Evolutionary conservation across 345 rosid genomes (phyloP), one percentile per base, ranked within the genome.

Genomic region (Arabidopsis suecica): DNA sequence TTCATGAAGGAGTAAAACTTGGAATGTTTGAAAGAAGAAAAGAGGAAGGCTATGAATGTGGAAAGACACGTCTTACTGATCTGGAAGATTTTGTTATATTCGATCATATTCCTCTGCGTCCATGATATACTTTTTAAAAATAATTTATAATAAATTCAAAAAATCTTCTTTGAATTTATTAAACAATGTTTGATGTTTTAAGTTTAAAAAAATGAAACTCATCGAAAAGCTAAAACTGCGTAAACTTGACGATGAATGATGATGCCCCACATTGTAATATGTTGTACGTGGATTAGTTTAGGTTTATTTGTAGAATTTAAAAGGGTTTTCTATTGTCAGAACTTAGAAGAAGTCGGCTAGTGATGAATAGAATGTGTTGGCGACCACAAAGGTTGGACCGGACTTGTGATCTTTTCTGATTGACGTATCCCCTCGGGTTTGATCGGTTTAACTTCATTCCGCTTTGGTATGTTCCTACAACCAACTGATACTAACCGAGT

Each of bases 1-100:
- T 45, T 65, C 41, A 67, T 74, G 59, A 58, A 58, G 36, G 5
- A 1, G 32, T 34, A n/a, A 44, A 73, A 60, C 5, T 5, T 34
- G 34, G 60, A 66, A 74, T 36, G 14, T 58, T 48, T 66, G 22
- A 66, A 58, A 7, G 7, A 25, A 9, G 25, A 0, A 49, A 59
- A 9, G 18, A 5, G 0, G 1, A 45, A 36, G 34, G n/a, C 10
- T 16, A 13, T 34, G 22, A 41, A 7, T 2, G 8, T 7, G 38
- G 22, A 37, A 65, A 47, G 13, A 57, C 6, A 28, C 67, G 36
- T 67, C 11, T 48, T 8, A 16, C 34, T 49, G 9, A 40, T 59
- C 44, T 48, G 45, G 53, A 50, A 25, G 22, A 48, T 22, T 60
- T 12, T 32, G 42, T 33, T 38, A 25, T n/a, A 48, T 30, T 71